These are phyloP conservation scores for Olyra latifolia DNA, from an alignment of 176 grass and related monocot species.

Conservation along the genomic window DNA sequence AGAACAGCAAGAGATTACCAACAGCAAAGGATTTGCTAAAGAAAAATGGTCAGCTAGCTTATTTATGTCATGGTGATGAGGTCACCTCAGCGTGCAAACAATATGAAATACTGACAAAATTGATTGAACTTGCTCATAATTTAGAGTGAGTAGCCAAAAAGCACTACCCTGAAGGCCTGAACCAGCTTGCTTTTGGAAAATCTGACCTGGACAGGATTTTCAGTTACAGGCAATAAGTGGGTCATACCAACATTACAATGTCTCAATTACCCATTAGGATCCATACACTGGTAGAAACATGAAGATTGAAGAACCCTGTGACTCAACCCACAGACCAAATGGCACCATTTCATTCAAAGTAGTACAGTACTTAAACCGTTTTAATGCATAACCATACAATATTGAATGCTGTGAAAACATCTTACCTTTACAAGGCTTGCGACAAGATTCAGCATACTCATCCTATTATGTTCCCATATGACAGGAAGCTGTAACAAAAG, in stretches of 20 bases:
- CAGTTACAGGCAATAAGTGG: background rate
- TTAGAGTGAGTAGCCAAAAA: background rate
- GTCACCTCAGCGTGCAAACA: background rate
- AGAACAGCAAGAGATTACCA: background rate
- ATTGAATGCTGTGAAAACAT: slow-evolving; percentile 13
- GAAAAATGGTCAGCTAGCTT: background rate
- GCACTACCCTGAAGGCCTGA: slow-evolving; percentile 6
- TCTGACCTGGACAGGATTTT: background rate
- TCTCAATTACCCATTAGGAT: background rate
- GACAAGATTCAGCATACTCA: slow-evolving; percentile 93
- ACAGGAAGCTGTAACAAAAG: slow-evolving; percentile 56
- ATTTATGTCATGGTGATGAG: background rate
- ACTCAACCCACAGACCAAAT: background rate
- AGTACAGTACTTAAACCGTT: background rate
- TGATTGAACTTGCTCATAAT: background rate
- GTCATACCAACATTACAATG: background rate
- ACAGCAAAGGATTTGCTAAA: background rate
- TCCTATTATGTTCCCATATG: slow-evolving; percentile 92
- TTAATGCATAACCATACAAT: background rate
- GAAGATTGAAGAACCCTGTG: background rate
- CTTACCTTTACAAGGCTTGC: slow-evolving; percentile 87
- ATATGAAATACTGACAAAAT: background rate
- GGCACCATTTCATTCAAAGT: slow-evolving; percentile 5
- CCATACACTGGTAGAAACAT: slow-evolving; percentile 9
- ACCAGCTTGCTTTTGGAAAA: background rate